Evolutionary conservation across 805 yeast genomes (phyloP), one percentile per base, ranked within the genome.

Genomic region (Jamesozyma spencerorum): DNA sequence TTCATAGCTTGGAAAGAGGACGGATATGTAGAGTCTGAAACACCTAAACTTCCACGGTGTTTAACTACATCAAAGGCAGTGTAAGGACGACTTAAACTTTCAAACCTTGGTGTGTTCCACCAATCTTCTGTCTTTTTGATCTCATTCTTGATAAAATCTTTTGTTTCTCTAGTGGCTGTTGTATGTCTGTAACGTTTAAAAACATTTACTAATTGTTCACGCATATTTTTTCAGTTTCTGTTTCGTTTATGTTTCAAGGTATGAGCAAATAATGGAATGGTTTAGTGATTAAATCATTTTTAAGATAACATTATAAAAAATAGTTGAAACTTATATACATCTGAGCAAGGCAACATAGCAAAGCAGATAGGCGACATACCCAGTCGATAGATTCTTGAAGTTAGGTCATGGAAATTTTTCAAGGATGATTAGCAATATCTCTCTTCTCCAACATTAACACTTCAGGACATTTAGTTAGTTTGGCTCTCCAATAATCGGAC

Each of bases 1-100:
- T 74, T 72, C 41, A 64, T 63, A 2, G 81, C 78, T 55, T 75
- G 81, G 5, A 58, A 51, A 2, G 78, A 74, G 0, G 82, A 76
- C 2, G 68, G 63, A 38, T 70, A 69, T 33, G 57, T 57, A 29
- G 47, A 46, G 22, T 54, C 48, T 3, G 48, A 49, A 1, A 50
- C 36, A 2, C 69, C 65, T 4, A 74, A 44, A 1, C 75, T 63
- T 11, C 81, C 81, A 32, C 81, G 62, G 53, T 71, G 71, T 18
- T 63, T 56, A 11, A 78, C 77, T 4, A 78, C 78, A 42, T 69
- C 65, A 27, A 62, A 58, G 1, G 83, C 74, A 4, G 64, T 53
- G 53, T 78, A 77, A 2, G 79, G 72, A 43, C 85, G 66, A 38
- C 59, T 58, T 35, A 75, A 57, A 18, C 69, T 68, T 40, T 61